phyloP scores from a whole-genome alignment of 129 eudicot species.

The sunflower (Helianthus annuus) region DNA sequence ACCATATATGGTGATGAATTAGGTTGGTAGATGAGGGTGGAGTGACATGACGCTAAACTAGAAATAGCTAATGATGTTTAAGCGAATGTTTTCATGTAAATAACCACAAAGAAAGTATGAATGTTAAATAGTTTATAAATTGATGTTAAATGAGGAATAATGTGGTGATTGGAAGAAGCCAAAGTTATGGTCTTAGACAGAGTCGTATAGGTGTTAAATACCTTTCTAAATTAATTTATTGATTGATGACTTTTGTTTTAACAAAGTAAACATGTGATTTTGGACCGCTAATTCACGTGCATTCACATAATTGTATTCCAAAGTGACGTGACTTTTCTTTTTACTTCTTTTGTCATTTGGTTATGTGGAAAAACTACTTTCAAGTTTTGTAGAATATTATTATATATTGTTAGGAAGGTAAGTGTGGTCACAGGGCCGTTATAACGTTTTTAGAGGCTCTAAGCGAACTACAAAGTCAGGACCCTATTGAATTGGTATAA shows the following conservation, averaged over 20 bases:
- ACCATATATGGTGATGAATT: too few species aligned
- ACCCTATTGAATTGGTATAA: too few species aligned
- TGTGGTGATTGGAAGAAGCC: neutral
- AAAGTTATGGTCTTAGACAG: conserved; percentile 5
- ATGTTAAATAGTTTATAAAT: neutral
- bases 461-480: too few species aligned
- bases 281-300: conserved; percentile 23
- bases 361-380: neutral
- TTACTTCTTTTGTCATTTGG: neutral
- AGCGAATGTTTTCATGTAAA: too few species aligned
- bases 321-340: neutral
- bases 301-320: conserved; percentile 10
- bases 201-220: conserved; percentile 4
- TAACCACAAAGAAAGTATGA: too few species aligned
- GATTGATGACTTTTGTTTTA: conserved; percentile 6
- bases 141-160: neutral
- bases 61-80: too few species aligned
- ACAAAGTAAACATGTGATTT: conserved; percentile 20
- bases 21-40: too few species aligned
- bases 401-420: neutral
- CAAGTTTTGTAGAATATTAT: neutral
- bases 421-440: too few species aligned
- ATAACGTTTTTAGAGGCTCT: too few species aligned
- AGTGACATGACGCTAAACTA: too few species aligned
- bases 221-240: conserved; percentile 3